Base-by-base conservation (phyloP, 75 land plant genomes). In the Cunninghamia lanceolata region DNA sequence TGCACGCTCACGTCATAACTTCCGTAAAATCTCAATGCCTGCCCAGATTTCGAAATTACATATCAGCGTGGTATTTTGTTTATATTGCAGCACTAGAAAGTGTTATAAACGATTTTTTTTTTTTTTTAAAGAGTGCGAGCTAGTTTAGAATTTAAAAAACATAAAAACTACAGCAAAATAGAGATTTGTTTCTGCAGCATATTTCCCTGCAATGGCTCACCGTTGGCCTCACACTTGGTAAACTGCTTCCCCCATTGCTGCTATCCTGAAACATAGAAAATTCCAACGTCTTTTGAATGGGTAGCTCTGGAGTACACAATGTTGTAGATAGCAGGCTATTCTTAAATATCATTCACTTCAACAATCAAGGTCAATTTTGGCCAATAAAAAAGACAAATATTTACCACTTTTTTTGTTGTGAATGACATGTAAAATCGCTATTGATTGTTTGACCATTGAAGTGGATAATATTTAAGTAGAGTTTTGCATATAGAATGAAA, bases 1-100 rank as follows among this genome's bases (percentile, higher is more conserved):
- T 93, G 91, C 43, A 96, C 97, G 30, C 92, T 91, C 52, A 95
- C 96, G 81, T 93, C 91, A 86, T 87, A 90, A 81, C 99, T 95
- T 52, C 97, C 99, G 84, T 95, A 96, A 89, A 96, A 96, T 85
- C 97, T 86, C 85, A 96, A 54, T 19, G 97, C 97, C 99, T 96
- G 95, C 78, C 21, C 35, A 34, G 10, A 36, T 82, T 5, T 9
- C 9, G 9, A 56, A 45, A 21, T 21, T 19, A 21, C 25, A 56
- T 53, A 11, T 30, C 2, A 30, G 4, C 19, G 13, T 16, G 21
- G 28, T 38, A 15, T 34, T 30, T 21, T 34, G 16, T 9, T 76
- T 30, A 36, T 16, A 30, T 9, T 9, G 7, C 0, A 15, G 16
- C 9, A 32, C 9, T 17, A n/a, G 17, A 38, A 34, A 77, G 17